phyloP scores from a whole-genome alignment of 2,329 filamentous ascomycete genomes.

The Botrytis byssoidea region DNA sequence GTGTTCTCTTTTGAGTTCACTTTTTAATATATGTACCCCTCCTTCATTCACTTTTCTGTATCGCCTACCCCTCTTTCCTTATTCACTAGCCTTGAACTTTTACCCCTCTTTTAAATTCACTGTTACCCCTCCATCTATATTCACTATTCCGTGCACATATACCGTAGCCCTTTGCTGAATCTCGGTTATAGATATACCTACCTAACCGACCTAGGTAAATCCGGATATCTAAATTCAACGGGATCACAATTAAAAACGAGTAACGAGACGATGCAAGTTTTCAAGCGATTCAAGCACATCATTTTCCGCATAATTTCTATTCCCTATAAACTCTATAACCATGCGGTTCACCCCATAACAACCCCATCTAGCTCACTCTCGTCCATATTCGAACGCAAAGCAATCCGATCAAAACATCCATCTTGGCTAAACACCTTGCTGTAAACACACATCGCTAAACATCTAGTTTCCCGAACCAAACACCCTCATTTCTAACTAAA shows the following conservation, averaged over 20 bases:
- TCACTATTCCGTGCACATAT: background rate
- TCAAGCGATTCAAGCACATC: too few species aligned
- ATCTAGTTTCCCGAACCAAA: background rate
- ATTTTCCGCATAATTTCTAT: background rate
- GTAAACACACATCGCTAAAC: background rate
- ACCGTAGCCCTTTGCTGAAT: too few species aligned
- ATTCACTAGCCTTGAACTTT: background rate
- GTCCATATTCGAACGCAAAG: constrained; percentile 2
- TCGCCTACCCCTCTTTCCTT: background rate
- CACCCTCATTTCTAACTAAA: background rate
- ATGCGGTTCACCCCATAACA: background rate
- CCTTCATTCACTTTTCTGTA: too few species aligned
- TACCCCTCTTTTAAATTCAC: background rate
- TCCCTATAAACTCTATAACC: background rate
- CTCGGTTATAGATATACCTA: too few species aligned
- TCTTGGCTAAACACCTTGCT: background rate
- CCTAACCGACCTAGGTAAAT: too few species aligned
- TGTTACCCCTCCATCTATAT: background rate
- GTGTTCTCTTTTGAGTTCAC: background rate
- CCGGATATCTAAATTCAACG: background rate
- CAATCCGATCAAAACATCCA: background rate
- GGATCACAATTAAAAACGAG: background rate
- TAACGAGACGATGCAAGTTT: background rate
- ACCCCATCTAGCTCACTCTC: background rate
- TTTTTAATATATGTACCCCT: background rate